Conservation (phyloP, 225 moss, liverwort and hornwort genomes). For the Asterella californica region DNA sequence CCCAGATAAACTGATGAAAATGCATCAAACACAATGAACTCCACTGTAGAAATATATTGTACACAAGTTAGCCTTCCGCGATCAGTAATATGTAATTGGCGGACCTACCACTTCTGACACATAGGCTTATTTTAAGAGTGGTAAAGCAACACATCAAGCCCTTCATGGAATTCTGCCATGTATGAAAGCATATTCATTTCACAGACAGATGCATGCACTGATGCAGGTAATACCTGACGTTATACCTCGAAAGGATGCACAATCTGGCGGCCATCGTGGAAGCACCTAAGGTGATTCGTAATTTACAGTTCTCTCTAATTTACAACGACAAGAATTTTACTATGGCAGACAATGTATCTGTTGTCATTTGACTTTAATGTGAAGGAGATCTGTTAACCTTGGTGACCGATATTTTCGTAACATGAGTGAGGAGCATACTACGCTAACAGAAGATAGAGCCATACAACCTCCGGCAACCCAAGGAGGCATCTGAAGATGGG, state of each 20-base stretch:
- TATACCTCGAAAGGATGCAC: not conserved
- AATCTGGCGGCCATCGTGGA: not conserved
- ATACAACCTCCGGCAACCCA: constrained; percentile 92
- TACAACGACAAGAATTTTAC: constrained; percentile 15
- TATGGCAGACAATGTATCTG: constrained; percentile 34
- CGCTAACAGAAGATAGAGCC: constrained; percentile 82
- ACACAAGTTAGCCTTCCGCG: no score
- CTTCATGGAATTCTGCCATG: no score
- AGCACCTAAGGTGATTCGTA: constrained; percentile 2
- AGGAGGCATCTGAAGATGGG: constrained; percentile 59
- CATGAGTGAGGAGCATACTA: constrained; percentile 88
- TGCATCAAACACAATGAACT: no score
- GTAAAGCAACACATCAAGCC: no score
- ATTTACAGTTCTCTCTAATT: constrained; percentile 27
- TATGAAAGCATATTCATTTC: no score
- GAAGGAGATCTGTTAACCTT: constrained; percentile 75
- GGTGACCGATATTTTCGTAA: constrained; percentile 68
- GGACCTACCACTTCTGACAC: no score
- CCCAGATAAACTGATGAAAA: no score
- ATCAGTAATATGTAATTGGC: no score
- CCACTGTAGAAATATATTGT: no score
- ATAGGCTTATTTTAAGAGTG: no score
- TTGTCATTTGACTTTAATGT: constrained; percentile 65
- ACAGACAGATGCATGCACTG: not conserved
- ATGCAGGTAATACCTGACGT: not conserved